Percentiles rank a stretch among this genome's conserved stretches.
Conservation (phyloP, 257 asterid species). For the Primulina tabacum region DNA sequence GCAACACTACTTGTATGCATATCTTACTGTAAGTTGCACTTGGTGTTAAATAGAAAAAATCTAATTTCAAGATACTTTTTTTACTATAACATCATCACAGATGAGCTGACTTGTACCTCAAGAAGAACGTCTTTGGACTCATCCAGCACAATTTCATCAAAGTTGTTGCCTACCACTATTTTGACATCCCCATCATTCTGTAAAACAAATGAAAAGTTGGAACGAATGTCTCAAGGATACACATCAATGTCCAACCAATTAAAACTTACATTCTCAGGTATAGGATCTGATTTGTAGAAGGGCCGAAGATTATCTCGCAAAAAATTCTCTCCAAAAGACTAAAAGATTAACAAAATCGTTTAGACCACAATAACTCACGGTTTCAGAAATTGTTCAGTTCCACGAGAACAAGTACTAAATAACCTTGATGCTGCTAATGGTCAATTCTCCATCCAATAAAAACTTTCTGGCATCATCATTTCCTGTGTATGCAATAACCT, state of each 20-base stretch:
- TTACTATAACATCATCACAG: not conserved
- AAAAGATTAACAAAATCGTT: constrained; percentile 22
- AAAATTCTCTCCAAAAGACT: constrained; percentile 84
- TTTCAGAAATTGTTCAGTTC: not conserved
- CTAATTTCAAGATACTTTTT: not conserved
- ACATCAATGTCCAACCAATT: constrained; percentile 28
- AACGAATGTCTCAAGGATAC: constrained; percentile 30
- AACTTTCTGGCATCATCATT: constrained; percentile 87
- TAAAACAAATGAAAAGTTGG: constrained; percentile 22
- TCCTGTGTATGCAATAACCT: constrained; percentile 80
- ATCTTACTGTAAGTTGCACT: not conserved
- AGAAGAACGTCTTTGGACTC: constrained; percentile 97
- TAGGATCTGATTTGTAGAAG: constrained; percentile 86
- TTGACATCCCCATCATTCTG: constrained; percentile 92
- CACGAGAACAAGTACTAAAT: constrained; percentile 16
- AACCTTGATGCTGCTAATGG: constrained; percentile 65
- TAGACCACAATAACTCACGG: constrained; percentile 6
- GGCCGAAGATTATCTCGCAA: constrained; percentile 77
- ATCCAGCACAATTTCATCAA: constrained; percentile 87
- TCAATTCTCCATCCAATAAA: constrained; percentile 68
- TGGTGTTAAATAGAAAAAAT: not conserved
- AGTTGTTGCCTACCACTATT: constrained; percentile 87
- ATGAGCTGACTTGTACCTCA: constrained; percentile 54
- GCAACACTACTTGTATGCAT: not conserved
- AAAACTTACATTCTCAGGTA: constrained; percentile 67